Conservation (phyloP, 805 yeast species). For the Sugiyamaella marilandica region DNA sequence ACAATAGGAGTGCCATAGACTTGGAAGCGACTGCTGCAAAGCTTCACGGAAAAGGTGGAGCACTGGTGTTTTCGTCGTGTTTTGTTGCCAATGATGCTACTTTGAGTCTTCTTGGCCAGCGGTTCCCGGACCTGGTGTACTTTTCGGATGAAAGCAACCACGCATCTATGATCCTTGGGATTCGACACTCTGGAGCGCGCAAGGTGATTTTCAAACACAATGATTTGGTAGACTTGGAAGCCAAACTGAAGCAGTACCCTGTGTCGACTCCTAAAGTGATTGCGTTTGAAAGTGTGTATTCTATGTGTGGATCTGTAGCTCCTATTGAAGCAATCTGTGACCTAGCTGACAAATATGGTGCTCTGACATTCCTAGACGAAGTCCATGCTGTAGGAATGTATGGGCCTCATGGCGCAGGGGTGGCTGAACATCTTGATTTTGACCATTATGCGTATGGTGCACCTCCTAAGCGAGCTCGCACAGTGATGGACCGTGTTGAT, state of each 20-base stretch:
- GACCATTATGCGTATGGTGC: conserved; percentile 59
- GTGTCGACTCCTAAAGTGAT: conserved; percentile 85
- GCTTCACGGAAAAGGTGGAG: conserved; percentile 90
- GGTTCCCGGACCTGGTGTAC: conserved; percentile 81
- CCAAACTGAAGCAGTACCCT: conserved; percentile 72
- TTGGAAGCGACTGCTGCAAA: conserved; percentile 85
- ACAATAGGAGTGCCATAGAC: conserved; percentile 80
- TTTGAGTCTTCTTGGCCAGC: conserved; percentile 83
- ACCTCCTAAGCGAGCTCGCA: conserved; percentile 22
- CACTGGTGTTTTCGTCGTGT: conserved; percentile 91
- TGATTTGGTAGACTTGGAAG: conserved; percentile 78
- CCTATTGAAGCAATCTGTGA: conserved; percentile 92
- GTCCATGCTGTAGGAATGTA: conserved; percentile 99
- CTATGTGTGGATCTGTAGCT: conserved; percentile 97
- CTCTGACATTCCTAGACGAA: conserved; percentile 93
- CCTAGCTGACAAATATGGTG: conserved; percentile 96
- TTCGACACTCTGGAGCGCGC: conserved; percentile 79
- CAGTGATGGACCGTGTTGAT: conserved; percentile 86
- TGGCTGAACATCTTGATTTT: conserved; percentile 93
- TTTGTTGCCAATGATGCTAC: conserved; percentile 97
- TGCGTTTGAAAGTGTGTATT: conserved; percentile 95
- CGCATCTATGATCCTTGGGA: conserved; percentile 97
- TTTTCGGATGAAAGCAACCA: conserved; percentile 93
- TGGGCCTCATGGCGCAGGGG: conserved; percentile 99
- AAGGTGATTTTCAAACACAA: conserved; percentile 93